Conservation (phyloP, 129 eudicot genomes). For the sunflower (Helianthus annuus) region DNA sequence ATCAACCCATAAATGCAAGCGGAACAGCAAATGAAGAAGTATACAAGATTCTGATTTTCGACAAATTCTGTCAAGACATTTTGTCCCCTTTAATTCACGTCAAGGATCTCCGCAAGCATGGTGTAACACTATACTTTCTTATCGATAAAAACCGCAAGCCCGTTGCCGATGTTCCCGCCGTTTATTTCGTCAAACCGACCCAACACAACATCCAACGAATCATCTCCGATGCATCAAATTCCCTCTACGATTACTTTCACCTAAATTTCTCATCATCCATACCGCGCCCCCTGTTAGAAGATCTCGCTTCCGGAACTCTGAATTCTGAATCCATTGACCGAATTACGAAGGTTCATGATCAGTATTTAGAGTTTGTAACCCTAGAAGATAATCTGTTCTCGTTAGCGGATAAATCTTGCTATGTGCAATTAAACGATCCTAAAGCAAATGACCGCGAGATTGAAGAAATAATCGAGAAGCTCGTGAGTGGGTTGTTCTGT, state of each 20-base stretch:
- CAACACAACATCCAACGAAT: conserved; percentile 62
- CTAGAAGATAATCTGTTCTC: conserved; percentile 81
- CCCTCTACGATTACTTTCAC: conserved; percentile 79
- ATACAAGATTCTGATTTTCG: conserved; percentile 93
- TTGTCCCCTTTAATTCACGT: conserved; percentile 94
- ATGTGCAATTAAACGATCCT: conserved; percentile 84
- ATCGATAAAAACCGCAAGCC: conserved; percentile 89
- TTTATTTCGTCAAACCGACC: conserved; percentile 77
- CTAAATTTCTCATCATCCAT: conserved; percentile 87
- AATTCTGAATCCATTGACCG: conserved; percentile 69
- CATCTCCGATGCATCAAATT: conserved; percentile 61
- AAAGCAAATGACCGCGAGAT: conserved; percentile 79
- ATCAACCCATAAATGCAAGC: conserved; percentile 66
- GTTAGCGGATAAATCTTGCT: conserved; percentile 71
- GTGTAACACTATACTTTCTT: conserved; percentile 87
- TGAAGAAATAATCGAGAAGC: conserved; percentile 74
- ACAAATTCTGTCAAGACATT: conserved; percentile 77
- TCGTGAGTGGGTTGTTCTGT: conserved; percentile 88
- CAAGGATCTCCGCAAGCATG: conserved; percentile 92
- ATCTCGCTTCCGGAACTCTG: conserved; percentile 73
- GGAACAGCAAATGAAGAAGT: conserved; percentile 79
- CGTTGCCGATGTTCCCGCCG: conserved; percentile 94
- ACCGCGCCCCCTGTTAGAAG: conserved; percentile 79
- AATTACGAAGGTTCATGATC: conserved; percentile 81
- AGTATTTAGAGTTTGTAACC: conserved; percentile 91